Conservation (phyloP, 2,329 filamentous ascomycete genomes). For the Botrytis cinerea region DNA sequence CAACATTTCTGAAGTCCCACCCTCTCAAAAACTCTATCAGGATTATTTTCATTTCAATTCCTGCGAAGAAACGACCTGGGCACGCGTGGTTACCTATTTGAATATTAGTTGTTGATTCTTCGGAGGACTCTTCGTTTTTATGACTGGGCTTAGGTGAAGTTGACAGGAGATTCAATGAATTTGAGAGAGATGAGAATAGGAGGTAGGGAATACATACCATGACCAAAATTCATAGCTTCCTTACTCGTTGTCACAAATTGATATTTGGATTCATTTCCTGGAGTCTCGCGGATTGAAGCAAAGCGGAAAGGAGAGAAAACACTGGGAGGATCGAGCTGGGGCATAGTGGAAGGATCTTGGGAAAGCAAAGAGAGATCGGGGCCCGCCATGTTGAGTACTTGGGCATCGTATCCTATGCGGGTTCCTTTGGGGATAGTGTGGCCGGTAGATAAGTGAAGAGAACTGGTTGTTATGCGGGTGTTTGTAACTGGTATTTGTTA, state of each 20-base stretch:
- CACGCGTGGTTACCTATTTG: not conserved
- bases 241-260: not conserved
- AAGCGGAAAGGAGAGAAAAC: not conserved
- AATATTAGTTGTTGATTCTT: too few relatives aligned
- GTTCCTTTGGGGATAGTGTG: slow-evolving; percentile 6
- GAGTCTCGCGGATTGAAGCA: not conserved
- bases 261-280: not conserved
- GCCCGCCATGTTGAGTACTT: not conserved
- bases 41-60: not conserved
- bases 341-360: not conserved
- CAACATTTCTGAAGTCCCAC: not conserved
- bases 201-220: not conserved
- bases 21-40: not conserved
- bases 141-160: not conserved
- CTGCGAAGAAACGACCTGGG: slow-evolving; percentile 12
- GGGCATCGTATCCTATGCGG: not conserved
- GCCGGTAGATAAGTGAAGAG: not conserved
- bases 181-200: not conserved
- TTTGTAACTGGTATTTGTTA: not conserved
- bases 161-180: not conserved
- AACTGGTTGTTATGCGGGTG: not conserved
- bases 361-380: not conserved
- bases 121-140: not conserved
- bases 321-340: not conserved
- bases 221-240: slow-evolving; percentile 1